phyloP scores from a whole-genome alignment of 2,329 filamentous ascomycete species.

The Hypoxylon sp. region DNA sequence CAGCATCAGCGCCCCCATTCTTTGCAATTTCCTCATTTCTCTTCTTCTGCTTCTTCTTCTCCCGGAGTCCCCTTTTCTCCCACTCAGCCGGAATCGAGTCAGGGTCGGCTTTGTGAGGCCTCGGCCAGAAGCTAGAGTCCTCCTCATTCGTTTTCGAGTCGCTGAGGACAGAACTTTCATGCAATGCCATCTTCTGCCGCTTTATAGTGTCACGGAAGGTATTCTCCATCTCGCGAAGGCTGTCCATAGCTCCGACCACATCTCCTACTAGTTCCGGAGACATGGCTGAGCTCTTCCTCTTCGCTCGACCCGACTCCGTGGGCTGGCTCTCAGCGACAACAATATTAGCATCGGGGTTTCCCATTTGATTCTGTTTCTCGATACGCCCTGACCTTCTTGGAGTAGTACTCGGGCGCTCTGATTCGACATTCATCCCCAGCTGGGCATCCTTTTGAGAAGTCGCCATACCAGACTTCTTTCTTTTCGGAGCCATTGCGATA shows the following conservation, averaged over 20 bases:
- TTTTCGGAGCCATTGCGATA: conserved; percentile 56
- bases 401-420: not conserved
- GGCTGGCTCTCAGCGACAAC: not conserved
- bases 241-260: conserved; percentile 49
- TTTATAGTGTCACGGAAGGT: conserved; percentile 60
- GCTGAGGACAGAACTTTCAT: conserved; percentile 55
- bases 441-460: conserved; percentile 31
- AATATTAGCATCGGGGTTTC: not conserved
- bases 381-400: conserved; percentile 46
- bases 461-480: conserved; percentile 52
- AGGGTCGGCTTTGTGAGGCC: conserved; percentile 16
- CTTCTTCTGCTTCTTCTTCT: conserved; percentile 7
- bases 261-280: conserved; percentile 53
- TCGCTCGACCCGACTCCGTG: conserved; percentile 1
- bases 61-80: conserved; percentile 9
- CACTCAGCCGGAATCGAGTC: conserved; percentile 23
- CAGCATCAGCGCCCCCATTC: not conserved
- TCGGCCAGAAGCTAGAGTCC: conserved; percentile 54
- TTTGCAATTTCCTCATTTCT: conserved; percentile 1
- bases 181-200: conserved; percentile 62
- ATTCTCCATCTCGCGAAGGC: conserved; percentile 64
- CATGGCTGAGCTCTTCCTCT: conserved; percentile 32
- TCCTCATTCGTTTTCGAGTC: conserved; percentile 46
- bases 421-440: conserved; percentile 7
- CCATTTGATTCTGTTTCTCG: conserved; percentile 28